Evolutionary conservation across 352 stramenopile genomes (phyloP).

Genomic region (Globisporangium alternatum): DNA sequence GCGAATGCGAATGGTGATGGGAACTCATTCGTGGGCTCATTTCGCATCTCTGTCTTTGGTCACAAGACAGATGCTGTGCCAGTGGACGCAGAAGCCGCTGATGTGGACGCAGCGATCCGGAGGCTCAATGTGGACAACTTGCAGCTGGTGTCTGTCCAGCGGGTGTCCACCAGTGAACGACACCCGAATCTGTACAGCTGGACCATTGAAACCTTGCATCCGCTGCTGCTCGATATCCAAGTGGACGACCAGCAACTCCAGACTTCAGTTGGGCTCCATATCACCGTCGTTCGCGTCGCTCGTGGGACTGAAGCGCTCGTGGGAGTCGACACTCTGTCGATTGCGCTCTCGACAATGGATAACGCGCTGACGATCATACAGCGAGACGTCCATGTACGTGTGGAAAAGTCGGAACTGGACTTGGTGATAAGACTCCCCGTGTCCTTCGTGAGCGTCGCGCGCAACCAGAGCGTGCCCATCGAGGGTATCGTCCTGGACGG

Average conservation of each 20-base stretch:
- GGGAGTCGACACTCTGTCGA: constrained; percentile 2
- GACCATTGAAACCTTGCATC: constrained; percentile 16
- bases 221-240: constrained; percentile 2
- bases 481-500: constrained; percentile 15
- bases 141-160: constrained; percentile 1
- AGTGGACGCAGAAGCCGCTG: constrained; percentile 4
- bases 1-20: background rate
- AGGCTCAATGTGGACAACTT: constrained; percentile 6
- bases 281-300: constrained; percentile 7
- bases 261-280: background rate
- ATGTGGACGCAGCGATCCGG: constrained; percentile 13
- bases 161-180: background rate
- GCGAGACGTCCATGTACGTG: constrained; percentile 3
- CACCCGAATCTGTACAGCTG: constrained; percentile 4
- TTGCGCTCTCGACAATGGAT: constrained; percentile 7
- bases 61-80: constrained; percentile 3
- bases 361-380: background rate
- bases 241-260: background rate
- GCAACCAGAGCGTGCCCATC: constrained; percentile 4
- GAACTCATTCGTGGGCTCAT: background rate
- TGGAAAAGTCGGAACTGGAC: constrained; percentile 8
- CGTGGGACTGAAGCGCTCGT: constrained; percentile 9
- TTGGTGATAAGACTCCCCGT: constrained; percentile 9
- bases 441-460: constrained; percentile 9
- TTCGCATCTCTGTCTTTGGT: constrained; percentile 13